Evolutionary conservation across 768 basidiomycete species (phyloP).

Genomic region (Leccinellum albellum): DNA sequence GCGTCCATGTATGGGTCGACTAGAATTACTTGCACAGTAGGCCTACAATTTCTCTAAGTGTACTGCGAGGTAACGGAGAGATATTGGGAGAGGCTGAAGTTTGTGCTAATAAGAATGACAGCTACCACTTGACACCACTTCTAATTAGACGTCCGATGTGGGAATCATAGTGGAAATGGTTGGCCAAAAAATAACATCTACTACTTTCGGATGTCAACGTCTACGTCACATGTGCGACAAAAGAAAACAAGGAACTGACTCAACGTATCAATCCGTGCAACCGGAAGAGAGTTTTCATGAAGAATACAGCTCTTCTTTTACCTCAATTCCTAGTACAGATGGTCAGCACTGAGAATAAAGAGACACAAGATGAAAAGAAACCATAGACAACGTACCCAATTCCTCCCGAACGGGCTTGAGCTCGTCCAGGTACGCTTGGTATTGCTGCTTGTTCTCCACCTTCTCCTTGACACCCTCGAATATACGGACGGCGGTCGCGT

Average conservation of each 20-base stretch:
- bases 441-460: constrained; percentile 96
- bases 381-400: constrained; percentile 58
- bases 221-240: neutral
- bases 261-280: constrained; percentile 11
- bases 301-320: constrained; percentile 62
- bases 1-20: too few species aligned
- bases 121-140: too few species aligned
- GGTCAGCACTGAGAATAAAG: neutral
- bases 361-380: neutral
- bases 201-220: constrained; percentile 10
- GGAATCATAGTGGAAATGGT: too few species aligned
- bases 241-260: constrained; percentile 10
- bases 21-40: too few species aligned
- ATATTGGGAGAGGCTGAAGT: too few species aligned
- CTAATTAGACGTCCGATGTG: too few species aligned
- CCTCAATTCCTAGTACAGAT: constrained; percentile 44
- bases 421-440: constrained; percentile 89
- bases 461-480: constrained; percentile 97
- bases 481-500: constrained; percentile 91
- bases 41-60: too few species aligned
- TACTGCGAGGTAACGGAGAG: too few species aligned
- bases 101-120: too few species aligned
- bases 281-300: constrained; percentile 29
- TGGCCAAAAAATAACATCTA: constrained; percentile 26
- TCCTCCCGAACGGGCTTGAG: constrained; percentile 86